phyloP scores from a whole-genome alignment of 495 filamentous ascomycete genomes.

The Aspergillus homomorphus region DNA sequence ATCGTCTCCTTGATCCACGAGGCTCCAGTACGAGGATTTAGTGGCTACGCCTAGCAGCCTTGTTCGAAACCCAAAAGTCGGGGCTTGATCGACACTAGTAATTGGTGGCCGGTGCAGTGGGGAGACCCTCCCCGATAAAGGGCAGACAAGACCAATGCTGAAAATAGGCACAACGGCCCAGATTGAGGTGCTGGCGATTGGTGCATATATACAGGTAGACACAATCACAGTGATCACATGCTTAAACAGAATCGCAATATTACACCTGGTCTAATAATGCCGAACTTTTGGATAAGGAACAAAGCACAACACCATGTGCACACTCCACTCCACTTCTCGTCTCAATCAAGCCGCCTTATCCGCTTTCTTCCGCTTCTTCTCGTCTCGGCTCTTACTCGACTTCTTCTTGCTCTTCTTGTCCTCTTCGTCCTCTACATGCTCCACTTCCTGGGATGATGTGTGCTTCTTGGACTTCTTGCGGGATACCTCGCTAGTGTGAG shows the following conservation, averaged over 20 bases:
- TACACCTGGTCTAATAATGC: conserved; percentile 2
- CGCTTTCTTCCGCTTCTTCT: conserved; percentile 46
- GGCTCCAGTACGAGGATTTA: conserved; percentile 12
- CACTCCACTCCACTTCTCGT: not conserved
- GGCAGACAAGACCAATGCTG: not conserved
- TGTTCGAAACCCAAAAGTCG: conserved; percentile 2
- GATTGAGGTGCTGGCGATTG: not conserved
- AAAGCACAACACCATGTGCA: conserved; percentile 7
- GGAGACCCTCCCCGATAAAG: no score
- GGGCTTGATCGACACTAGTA: conserved; percentile 18
- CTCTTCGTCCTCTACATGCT: conserved; percentile 17
- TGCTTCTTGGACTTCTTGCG: conserved; percentile 48
- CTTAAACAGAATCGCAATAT: not conserved
- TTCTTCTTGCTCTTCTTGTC: conserved; percentile 39
- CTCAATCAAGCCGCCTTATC: conserved; percentile 28
- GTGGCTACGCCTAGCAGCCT: conserved; percentile 13
- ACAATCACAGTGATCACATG: not conserved
- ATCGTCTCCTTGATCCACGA: conserved; percentile 6
- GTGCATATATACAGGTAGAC: not conserved
- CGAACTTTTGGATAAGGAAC: conserved; percentile 13
- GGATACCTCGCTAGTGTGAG: conserved; percentile 25
- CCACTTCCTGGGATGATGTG: conserved; percentile 22
- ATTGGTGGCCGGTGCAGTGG: not conserved
- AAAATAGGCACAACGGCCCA: not conserved
- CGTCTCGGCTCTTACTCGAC: conserved; percentile 39